Evolutionary conservation across 345 rosid genomes (phyloP).

Genomic region (Brassica incana): DNA sequence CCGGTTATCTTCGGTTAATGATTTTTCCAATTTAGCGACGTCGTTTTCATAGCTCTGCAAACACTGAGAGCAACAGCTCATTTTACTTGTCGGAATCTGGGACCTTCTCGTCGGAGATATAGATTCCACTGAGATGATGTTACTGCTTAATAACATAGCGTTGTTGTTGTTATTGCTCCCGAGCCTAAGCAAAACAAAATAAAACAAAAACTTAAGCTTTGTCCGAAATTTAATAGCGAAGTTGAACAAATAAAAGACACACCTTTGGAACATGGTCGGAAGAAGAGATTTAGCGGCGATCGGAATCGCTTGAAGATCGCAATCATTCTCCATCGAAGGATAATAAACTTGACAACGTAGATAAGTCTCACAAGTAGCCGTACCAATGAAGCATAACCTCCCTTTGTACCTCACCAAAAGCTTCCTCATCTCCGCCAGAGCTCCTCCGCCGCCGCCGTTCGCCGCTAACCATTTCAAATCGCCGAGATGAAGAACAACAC

Average conservation of each 20-base stretch:
- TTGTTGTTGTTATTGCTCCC: slow-evolving; percentile 53
- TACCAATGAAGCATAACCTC: slow-evolving; percentile 78
- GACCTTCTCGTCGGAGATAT: slow-evolving; percentile 54
- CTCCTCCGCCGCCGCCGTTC: slow-evolving; percentile 46
- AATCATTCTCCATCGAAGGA: slow-evolving; percentile 84
- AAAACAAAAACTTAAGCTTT: background rate
- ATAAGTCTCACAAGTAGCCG: slow-evolving; percentile 96
- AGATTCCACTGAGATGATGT: slow-evolving; percentile 46
- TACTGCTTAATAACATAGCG: slow-evolving; percentile 45
- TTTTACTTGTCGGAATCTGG: slow-evolving; percentile 38
- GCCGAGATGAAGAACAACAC: slow-evolving; percentile 80
- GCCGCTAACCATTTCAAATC: slow-evolving; percentile 88
- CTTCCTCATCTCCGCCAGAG: slow-evolving; percentile 66
- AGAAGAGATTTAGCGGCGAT: slow-evolving; percentile 66
- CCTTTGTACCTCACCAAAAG: slow-evolving; percentile 54
- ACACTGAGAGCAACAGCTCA: slow-evolving; percentile 70
- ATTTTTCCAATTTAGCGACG: slow-evolving; percentile 50
- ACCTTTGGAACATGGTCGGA: slow-evolving; percentile 67
- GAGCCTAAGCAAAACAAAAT: slow-evolving; percentile 43
- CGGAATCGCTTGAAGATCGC: slow-evolving; percentile 95
- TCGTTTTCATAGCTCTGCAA: slow-evolving; percentile 66
- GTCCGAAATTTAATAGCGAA: background rate
- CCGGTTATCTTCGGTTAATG: slow-evolving; percentile 49
- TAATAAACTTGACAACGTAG: slow-evolving; percentile 89
- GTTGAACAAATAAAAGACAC: background rate